Conservation (phyloP, 176 grass and related monocot species). For the Cenchrus americanus region DNA sequence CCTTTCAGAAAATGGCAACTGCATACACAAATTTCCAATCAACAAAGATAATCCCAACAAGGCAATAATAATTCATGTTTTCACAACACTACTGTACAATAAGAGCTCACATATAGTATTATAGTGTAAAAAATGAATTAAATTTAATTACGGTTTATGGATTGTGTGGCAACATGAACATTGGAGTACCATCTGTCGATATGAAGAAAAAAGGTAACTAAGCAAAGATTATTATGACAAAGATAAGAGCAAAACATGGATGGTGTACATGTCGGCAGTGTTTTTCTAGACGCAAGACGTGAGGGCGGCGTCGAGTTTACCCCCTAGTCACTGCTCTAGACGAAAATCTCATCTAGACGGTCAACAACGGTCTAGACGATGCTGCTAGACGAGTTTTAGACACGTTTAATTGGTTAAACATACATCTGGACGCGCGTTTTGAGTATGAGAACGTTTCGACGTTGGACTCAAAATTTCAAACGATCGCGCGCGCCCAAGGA, state of each 20-base stretch:
- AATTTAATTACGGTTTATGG: background rate
- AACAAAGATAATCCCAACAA: constrained; percentile 7
- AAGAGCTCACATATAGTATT: constrained; percentile 16
- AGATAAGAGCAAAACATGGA: constrained; percentile 12
- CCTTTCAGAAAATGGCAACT: constrained; percentile 95
- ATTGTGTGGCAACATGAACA: constrained; percentile 4
- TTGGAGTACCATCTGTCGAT: background rate
- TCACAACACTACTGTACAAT: constrained; percentile 1
- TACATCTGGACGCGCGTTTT: too few species aligned
- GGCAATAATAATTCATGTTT: background rate
- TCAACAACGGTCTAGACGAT: too few species aligned
- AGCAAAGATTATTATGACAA: background rate
- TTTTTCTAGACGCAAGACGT: too few species aligned
- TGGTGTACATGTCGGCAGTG: background rate
- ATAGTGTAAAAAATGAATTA: constrained; percentile 12
- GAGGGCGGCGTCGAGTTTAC: too few species aligned
- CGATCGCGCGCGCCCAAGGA: too few species aligned
- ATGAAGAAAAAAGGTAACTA: background rate
- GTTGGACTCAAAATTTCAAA: too few species aligned
- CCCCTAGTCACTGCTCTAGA: too few species aligned
- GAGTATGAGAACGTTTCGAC: too few species aligned
- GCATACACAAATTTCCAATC: constrained; percentile 39
- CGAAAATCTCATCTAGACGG: too few species aligned
- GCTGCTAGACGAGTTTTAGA: too few species aligned
- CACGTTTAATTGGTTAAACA: too few species aligned